Base-by-base conservation (phyloP, 768 basidiomycete genomes). In the Coprinellus micaceus region DNA sequence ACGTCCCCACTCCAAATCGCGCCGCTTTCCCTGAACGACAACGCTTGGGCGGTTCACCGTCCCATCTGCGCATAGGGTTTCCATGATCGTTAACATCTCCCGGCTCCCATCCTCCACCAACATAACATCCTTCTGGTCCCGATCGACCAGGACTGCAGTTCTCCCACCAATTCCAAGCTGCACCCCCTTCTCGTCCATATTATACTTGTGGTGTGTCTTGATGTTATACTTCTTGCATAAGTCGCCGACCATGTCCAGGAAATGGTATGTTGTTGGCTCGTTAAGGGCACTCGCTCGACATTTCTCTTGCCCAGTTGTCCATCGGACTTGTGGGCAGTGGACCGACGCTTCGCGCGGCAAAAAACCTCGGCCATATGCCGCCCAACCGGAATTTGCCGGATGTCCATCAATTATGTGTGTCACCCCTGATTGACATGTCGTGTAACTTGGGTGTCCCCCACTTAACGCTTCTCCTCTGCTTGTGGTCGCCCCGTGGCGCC, bases 31-130 rank as follows among this genome's bases (percentile, higher is more conserved):
- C 36, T 73, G 47, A 56, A 75, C 77, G 41, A 81, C 69, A 25
- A 80, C 68, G 7, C 65, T 64, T 4, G 78, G 76, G 17, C 50
- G 60, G 4, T 77, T 49, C 11, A 63, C 64, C 1, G 63, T 58
- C 6, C 79, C 77, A 67, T 77, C 76, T 12, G 80, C 74, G 50
- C 70, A 74, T 4, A 78, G 61, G 52, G 68, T 67, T 59, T 81
- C 76, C 37, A 82, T 74, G 22, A 80, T 63, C 0, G 79, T 82
- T 15, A 81, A 71, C 2, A 79, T 67, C 58, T 81, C 74, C 2
- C 73, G 61, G 56, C 74, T 72, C 2, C 66, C 61, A 48, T 72
- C 63, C 53, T 73, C 68, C 57, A 74, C 58, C 30, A 70, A 64
- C 36, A 71, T 70, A 21, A 67, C 63, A 53, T 69, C 69, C 45